These are phyloP conservation scores for Elsinoe necatrix DNA, from an alignment of 2,329 filamentous ascomycete genomes.

Conservation along the genomic window DNA sequence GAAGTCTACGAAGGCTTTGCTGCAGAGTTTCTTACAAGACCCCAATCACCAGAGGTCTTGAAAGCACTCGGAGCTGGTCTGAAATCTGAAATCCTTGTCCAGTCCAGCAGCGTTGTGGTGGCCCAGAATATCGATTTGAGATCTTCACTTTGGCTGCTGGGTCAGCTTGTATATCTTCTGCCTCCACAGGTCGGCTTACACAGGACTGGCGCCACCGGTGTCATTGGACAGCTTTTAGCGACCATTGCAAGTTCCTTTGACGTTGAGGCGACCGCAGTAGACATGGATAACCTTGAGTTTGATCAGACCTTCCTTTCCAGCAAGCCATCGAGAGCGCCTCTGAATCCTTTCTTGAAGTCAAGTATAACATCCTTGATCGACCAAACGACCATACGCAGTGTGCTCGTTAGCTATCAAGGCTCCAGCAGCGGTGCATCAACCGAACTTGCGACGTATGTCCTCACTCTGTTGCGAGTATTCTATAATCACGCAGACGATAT, in stretches of 20 bases:
- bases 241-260: slow-evolving; percentile 49
- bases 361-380: slow-evolving; percentile 66
- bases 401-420: slow-evolving; percentile 33
- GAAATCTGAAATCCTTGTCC: slow-evolving; percentile 15
- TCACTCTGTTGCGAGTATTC: slow-evolving; percentile 79
- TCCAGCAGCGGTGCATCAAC: slow-evolving; percentile 35
- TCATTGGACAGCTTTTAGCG: slow-evolving; percentile 49
- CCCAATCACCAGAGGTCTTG: slow-evolving; percentile 24
- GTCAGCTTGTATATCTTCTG: slow-evolving; percentile 45
- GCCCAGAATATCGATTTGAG: background rate
- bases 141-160: slow-evolving; percentile 47
- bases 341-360: slow-evolving; percentile 48
- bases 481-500: slow-evolving; percentile 76
- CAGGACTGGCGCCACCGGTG: slow-evolving; percentile 32
- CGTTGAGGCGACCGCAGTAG: slow-evolving; percentile 35
- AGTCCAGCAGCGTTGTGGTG: background rate
- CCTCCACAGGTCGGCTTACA: background rate
- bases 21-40: slow-evolving; percentile 21
- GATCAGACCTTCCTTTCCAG: slow-evolving; percentile 39
- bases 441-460: slow-evolving; percentile 70
- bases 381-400: slow-evolving; percentile 54
- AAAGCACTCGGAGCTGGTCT: slow-evolving; percentile 22
- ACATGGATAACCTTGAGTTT: slow-evolving; percentile 28
- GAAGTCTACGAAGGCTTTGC: slow-evolving; percentile 39
- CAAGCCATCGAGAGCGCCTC: slow-evolving; percentile 22